Base-by-base conservation (phyloP, 2,329 filamentous ascomycete species). In the Lachnellula subtilissima region DNA sequence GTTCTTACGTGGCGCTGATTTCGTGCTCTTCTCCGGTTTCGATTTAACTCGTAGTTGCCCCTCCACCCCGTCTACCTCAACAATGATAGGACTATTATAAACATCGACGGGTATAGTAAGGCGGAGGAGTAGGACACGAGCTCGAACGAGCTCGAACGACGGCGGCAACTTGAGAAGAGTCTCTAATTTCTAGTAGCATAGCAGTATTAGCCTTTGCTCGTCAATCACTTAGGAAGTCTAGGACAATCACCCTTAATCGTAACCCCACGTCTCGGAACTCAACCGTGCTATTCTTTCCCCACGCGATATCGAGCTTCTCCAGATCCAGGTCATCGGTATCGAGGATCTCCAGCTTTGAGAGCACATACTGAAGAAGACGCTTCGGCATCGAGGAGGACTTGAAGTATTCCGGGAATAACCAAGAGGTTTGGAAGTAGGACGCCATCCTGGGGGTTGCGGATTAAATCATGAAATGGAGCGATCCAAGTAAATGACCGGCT, bases 21-120 rank as follows among this genome's bases (percentile, higher is more conserved):
- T 45, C 36, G 57, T 40, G 43, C 46, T 53, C 66, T 65, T 62
- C 35, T 61, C 61, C 15, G 56, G 47, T 19, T 63, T 64, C n/a
- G 65, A 49, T 42, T 75, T 64, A 36, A 90, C 76, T 63, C 78
- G 79, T 23, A 89, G 67, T 57, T 85, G 81, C 35, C 95, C 80
- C 62, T 92, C 83, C 58, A 97, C 83, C 19, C 91, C 91, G 64
- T 93, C 85, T 22, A 93, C 80, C 68, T 96, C 89, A 65, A 93
- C 83, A 32, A 82, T 78, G 69, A 97, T 95, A 28, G 90, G 86
- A 64, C 87, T 92, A 52, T 85, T 87, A 71, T 92, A 91, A 62
- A 97, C 86, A 71, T 97, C 90, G 69, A 94, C 86, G 12, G 93
- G 91, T 50, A 97, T 81, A 7, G 88, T 95, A 53, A 97, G 76